phyloP scores from a whole-genome alignment of 148 eudicot genomes.

The Cornus suecica region DNA sequence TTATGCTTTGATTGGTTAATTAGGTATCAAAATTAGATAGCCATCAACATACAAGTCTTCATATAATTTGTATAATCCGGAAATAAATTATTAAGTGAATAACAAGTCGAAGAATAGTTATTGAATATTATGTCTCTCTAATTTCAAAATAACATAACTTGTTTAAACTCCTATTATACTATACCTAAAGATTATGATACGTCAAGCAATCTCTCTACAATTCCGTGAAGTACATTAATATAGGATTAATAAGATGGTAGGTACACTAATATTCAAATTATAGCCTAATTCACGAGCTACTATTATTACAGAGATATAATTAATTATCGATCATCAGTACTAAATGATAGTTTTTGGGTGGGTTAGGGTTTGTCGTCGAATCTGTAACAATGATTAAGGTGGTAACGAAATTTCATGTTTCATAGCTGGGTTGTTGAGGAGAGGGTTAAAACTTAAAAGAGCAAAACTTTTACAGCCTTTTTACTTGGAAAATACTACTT shows the following conservation, averaged over 20 bases:
- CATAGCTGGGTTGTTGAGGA: slow-evolving; percentile 11
- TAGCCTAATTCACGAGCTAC: background rate
- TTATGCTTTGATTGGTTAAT: background rate
- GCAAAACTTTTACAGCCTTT: background rate
- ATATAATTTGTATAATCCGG: background rate
- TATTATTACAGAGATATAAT: background rate
- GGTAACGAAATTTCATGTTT: background rate
- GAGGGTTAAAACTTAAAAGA: slow-evolving; percentile 4
- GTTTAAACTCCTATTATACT: background rate
- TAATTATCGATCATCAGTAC: background rate
- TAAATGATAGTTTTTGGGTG: background rate
- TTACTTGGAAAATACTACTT: background rate
- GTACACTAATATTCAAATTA: background rate
- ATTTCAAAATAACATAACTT: slow-evolving; percentile 6
- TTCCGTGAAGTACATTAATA: background rate
- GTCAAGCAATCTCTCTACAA: background rate
- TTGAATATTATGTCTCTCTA: background rate
- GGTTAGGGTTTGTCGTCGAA: background rate
- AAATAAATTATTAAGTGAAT: background rate
- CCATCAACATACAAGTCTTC: background rate
- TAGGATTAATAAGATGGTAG: background rate
- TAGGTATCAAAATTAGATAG: background rate
- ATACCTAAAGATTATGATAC: slow-evolving; percentile 3
- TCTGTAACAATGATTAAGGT: background rate
- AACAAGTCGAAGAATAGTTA: background rate